phyloP scores from a whole-genome alignment of 2,329 filamentous ascomycete species.

The Colletotrichum liaoningense region DNA sequence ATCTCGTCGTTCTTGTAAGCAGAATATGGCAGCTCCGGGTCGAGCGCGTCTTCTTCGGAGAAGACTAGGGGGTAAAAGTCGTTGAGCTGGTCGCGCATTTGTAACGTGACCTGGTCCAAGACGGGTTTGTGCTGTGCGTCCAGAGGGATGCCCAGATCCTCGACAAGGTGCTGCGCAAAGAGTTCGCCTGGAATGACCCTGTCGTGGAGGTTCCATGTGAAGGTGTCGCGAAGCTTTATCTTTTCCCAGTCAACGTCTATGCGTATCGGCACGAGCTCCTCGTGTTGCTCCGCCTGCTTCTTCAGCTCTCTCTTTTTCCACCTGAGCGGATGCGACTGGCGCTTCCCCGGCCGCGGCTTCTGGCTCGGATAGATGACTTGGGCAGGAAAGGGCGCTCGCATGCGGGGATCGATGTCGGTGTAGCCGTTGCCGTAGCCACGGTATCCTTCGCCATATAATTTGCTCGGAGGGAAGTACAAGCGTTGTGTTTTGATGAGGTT shows the following conservation, averaged over 20 bases:
- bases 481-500: conserved; percentile 67
- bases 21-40: conserved; percentile 88
- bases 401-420: conserved; percentile 67
- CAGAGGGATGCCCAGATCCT: conserved; percentile 81
- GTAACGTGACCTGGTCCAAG: conserved; percentile 69
- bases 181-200: conserved; percentile 82
- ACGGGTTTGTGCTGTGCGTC: conserved; percentile 72
- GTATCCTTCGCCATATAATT: conserved; percentile 80
- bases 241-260: conserved; percentile 97
- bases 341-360: conserved; percentile 80
- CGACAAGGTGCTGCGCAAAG: conserved; percentile 89
- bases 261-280: conserved; percentile 91
- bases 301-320: conserved; percentile 83
- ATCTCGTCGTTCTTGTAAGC: conserved; percentile 99
- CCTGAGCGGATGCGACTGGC: conserved; percentile 78
- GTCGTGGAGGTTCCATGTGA: conserved; percentile 98
- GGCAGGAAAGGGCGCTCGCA: conserved; percentile 32
- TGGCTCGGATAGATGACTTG: conserved; percentile 80
- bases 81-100: conserved; percentile 88
- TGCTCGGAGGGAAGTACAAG: conserved; percentile 65
- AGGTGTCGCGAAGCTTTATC: conserved; percentile 94
- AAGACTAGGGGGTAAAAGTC: conserved; percentile 95
- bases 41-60: conserved; percentile 89
- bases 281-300: conserved; percentile 88
- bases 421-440: conserved; percentile 88